phyloP scores from a whole-genome alignment of 768 basidiomycete species.

The Boletus pseudopeckii region DNA sequence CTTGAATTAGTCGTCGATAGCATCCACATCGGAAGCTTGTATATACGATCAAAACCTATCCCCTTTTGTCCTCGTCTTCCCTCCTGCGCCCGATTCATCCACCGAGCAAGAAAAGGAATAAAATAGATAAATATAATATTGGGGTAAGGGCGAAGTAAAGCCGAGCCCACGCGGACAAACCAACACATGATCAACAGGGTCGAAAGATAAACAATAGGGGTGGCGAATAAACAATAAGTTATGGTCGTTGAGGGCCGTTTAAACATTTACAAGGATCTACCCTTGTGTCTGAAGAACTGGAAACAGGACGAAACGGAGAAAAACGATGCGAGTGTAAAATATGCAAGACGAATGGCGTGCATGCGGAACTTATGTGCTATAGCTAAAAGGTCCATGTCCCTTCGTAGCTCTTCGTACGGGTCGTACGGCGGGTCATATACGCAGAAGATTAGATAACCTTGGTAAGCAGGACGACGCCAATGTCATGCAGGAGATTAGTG shows the following conservation, averaged over 20 bases:
- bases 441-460: neutral
- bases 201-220: neutral
- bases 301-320: neutral
- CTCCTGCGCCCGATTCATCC: too few species aligned
- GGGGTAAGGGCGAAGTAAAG: neutral
- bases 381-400: neutral
- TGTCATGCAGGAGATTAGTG: slow-evolving; percentile 1
- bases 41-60: neutral
- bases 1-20: neutral
- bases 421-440: slow-evolving; percentile 2
- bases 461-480: neutral
- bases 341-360: neutral
- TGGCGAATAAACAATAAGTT: neutral
- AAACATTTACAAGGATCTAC: neutral
- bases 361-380: neutral
- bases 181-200: neutral
- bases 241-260: neutral
- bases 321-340: neutral
- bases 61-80: neutral
- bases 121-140: neutral
- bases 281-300: neutral
- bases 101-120: neutral
- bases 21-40: neutral
- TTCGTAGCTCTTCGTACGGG: slow-evolving; percentile 4
- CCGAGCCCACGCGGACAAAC: too few species aligned